phyloP scores from a whole-genome alignment of 2,329 filamentous ascomycete genomes.

The Penicillium sp. region DNA sequence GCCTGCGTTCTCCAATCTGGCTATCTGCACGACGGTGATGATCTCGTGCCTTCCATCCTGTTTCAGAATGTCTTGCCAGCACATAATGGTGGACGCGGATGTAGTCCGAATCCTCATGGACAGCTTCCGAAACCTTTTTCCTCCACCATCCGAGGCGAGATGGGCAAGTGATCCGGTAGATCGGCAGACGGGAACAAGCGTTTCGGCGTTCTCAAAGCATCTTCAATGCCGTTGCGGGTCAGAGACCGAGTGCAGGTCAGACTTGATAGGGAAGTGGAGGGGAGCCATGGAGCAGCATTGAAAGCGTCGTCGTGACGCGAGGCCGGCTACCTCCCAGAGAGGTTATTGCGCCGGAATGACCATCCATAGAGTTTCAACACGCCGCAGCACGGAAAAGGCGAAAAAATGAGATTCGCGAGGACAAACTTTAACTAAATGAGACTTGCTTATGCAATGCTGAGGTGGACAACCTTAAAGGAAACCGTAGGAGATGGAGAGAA shows the following conservation, averaged over 20 bases:
- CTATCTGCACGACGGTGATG: neutral
- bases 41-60: constrained; percentile 8
- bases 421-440: neutral
- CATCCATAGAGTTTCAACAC: constrained; percentile 5
- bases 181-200: neutral
- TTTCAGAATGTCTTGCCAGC: constrained; percentile 22
- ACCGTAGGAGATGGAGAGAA: neutral
- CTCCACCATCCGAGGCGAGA: neutral
- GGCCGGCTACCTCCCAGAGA: constrained; percentile 11
- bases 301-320: constrained; percentile 2
- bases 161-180: neutral
- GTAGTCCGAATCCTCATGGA: neutral
- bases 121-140: neutral
- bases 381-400: neutral
- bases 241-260: neutral
- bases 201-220: neutral
- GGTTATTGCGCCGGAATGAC: constrained; percentile 23
- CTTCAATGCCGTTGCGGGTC: neutral
- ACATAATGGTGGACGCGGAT: neutral
- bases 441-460: neutral
- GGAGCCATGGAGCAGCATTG: neutral
- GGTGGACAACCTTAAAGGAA: neutral
- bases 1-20: neutral
- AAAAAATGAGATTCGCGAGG: neutral
- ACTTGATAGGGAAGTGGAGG: neutral